Conservation (phyloP, 169 alveolate species). For the Amoebophrya sp. region DNA sequence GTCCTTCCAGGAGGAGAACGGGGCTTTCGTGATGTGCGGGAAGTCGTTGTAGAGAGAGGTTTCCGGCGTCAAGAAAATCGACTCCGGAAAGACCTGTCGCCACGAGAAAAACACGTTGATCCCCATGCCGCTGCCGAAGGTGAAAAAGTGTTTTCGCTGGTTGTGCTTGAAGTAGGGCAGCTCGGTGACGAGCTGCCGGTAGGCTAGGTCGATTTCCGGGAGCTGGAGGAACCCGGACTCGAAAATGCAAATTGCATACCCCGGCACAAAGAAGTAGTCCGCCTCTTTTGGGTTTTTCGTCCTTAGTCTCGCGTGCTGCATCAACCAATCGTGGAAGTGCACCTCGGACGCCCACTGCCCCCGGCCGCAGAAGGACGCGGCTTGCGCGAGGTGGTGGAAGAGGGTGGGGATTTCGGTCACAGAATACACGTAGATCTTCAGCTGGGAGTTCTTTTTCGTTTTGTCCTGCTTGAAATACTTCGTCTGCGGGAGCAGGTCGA, state of each 20-base stretch:
- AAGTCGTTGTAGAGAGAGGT: conserved; percentile 11
- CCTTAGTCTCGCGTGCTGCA: background rate
- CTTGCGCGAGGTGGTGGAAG: conserved; percentile 8
- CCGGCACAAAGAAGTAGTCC: conserved; percentile 31
- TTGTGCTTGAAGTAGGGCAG: background rate
- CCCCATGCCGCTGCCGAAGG: conserved; percentile 27
- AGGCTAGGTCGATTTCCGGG: conserved; percentile 3
- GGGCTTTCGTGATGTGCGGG: background rate
- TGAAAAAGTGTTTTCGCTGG: conserved; percentile 28
- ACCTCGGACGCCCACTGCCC: conserved; percentile 30
- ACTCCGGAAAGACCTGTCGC: background rate
- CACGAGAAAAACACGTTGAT: conserved; percentile 19
- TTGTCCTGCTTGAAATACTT: too few relatives aligned
- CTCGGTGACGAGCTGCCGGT: background rate
- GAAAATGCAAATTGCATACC: conserved; percentile 22
- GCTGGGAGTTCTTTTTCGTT: too few relatives aligned
- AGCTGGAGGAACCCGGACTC: conserved; percentile 28
- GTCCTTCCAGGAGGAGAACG: conserved; percentile 20
- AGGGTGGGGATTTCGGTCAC: background rate
- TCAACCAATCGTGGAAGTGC: conserved; percentile 7
- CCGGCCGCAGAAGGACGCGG: conserved; percentile 1
- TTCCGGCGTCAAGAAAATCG: conserved; percentile 19
- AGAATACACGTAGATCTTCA: conserved; percentile 6
- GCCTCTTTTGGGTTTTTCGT: background rate
- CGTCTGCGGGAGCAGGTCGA: too few relatives aligned